Base-by-base conservation (phyloP, 768 basidiomycete genomes). In the Clavaria fumosa region DNA sequence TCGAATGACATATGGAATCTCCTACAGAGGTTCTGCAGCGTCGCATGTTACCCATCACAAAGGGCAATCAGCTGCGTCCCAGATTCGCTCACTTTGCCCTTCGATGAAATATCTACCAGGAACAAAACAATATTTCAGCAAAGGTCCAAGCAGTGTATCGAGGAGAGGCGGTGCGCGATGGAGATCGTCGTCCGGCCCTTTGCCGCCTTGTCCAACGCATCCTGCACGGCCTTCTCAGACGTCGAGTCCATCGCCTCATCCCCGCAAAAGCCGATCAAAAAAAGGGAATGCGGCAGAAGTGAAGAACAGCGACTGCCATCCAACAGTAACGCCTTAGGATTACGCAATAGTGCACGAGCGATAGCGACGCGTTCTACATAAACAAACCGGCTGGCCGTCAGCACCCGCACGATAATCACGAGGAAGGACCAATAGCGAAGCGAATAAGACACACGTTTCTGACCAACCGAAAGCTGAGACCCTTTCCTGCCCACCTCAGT, bases 151-250 rank as follows among this genome's bases (percentile, higher is more conserved):
- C n/a, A n/a, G n/a, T n/a, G n/a, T n/a, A n/a, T n/a, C 2, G 85
- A 89, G 11, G 82, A 84, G 40, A 99, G 59, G 38, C 95, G 72
- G 59, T 97, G 95, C 2, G 93, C 93, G 43, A 99, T 93, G 12
- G 91, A 82, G 42, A 91, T 80, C 6, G 90, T 95, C 5, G 91
- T 93, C 41, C 93, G 72, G 27, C 90, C 91, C 59, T 75, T 82
- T 2, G 89, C 78, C 4, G 91, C 95, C 50, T 75, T 70, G 57
- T 97, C 95, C 20, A 97, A 68, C 3, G 95, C 95, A 4, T 72
- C 79, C 50, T 97, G 93, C 7, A 99, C 95, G 35, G 96, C 79
- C 56, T 85, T 86, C 58, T 95, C 91, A 15, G 82, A 86, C 49
- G 76, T 78, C 6, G 83, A 85, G 53, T 93, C 90, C 21, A 95